phyloP scores from a whole-genome alignment of 108 stramenopile genomes.

The Nitzschia sp. region DNA sequence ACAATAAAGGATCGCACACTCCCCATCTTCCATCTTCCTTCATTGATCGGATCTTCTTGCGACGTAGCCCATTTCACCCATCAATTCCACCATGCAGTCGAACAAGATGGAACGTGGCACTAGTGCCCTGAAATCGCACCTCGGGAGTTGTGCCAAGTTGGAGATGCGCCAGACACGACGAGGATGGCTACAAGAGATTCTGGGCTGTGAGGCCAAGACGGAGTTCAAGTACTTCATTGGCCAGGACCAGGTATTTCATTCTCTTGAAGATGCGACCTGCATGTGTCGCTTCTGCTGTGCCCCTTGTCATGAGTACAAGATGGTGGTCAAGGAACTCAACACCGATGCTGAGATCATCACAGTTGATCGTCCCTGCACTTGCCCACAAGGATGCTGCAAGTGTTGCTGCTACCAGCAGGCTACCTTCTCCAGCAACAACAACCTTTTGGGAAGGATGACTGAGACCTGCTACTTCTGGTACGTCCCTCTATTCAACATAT shows the following conservation, averaged over 20 bases:
- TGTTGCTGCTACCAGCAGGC: constrained; percentile 70
- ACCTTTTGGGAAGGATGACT: constrained; percentile 40
- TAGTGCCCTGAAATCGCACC: constrained; percentile 47
- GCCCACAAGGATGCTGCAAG: constrained; percentile 43
- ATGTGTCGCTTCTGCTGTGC: constrained; percentile 52
- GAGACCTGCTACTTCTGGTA: constrained; percentile 57
- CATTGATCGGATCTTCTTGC: too few relatives aligned
- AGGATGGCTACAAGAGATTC: constrained; percentile 36
- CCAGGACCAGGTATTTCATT: constrained; percentile 37
- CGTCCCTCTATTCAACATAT: too few relatives aligned
- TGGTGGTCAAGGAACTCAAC: constrained; percentile 44
- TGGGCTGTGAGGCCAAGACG: constrained; percentile 58
- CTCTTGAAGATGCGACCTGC: constrained; percentile 55
- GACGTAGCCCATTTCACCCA: too few relatives aligned
- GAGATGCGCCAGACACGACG: constrained; percentile 55
- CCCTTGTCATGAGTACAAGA: constrained; percentile 40
- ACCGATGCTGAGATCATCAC: constrained; percentile 43
- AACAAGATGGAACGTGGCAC: constrained; percentile 48
- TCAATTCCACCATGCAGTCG: neutral
- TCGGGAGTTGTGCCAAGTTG: constrained; percentile 19
- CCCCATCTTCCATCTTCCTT: too few relatives aligned
- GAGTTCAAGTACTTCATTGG: constrained; percentile 66
- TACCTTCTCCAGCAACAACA: constrained; percentile 32
- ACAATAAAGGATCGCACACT: too few relatives aligned
- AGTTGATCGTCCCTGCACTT: constrained; percentile 50